A percentile compares a stretch with the other conserved stretches of the same genome.
These are phyloP conservation scores for Apiospora pterosperma DNA, from an alignment of 2,329 filamentous ascomycete genomes.

Conservation along the genomic window DNA sequence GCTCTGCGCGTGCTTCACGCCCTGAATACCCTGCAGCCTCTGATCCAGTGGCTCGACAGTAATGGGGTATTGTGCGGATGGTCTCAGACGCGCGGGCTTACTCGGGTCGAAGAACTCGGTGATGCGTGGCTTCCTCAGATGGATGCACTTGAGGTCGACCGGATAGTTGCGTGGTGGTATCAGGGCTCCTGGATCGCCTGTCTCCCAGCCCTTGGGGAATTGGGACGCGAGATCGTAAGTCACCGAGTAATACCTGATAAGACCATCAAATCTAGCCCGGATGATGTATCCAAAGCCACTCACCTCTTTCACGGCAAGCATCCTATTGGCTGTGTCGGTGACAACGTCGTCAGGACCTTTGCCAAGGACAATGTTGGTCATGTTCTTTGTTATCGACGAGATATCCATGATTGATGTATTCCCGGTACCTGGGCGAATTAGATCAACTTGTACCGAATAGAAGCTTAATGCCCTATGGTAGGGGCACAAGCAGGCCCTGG, in stretches of 20 bases:
- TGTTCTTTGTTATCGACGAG: not conserved
- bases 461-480: not conserved
- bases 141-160: not conserved
- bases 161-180: not conserved
- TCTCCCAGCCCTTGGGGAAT: not conserved
- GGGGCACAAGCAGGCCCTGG: not conserved
- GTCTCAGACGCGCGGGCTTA: not conserved
- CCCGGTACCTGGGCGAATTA: no score
- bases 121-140: not conserved
- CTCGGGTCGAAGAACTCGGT: not conserved
- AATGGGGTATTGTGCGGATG: not conserved
- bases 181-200: not conserved
- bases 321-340: slow-evolving; percentile 6
- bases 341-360: not conserved
- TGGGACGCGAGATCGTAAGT: not conserved
- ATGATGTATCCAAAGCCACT: not conserved
- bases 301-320: not conserved
- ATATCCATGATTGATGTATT: not conserved
- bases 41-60: not conserved
- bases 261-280: not conserved
- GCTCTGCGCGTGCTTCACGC: not conserved
- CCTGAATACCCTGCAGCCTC: not conserved
- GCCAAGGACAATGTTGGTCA: not conserved
- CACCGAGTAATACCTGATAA: not conserved
- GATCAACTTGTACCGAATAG: not conserved